phyloP scores from a whole-genome alignment of 805 yeast genomes.

The Candida pseudofarinosa region DNA sequence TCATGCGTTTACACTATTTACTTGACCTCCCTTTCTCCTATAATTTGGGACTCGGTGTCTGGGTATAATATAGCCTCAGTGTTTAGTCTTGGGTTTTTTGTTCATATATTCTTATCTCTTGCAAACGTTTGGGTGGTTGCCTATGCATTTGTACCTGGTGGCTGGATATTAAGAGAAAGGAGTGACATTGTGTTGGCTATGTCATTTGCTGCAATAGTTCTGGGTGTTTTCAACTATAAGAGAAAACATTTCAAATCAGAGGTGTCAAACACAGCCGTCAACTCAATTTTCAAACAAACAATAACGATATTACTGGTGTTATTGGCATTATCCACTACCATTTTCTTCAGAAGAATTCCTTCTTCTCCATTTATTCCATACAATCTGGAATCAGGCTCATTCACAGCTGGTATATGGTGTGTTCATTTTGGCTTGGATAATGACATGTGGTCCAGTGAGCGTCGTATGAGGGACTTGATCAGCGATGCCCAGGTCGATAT shows the following conservation, averaged over 20 bases:
- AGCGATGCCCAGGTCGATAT: constrained; percentile 86
- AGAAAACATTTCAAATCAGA: constrained; percentile 21
- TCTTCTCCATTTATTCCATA: constrained; percentile 61
- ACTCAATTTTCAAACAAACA: constrained; percentile 18
- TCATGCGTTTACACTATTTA: constrained; percentile 62
- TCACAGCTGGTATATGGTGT: constrained; percentile 98
- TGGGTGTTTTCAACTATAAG: constrained; percentile 46
- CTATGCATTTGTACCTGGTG: constrained; percentile 97
- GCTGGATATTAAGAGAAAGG: constrained; percentile 82
- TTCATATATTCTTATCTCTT: constrained; percentile 54
- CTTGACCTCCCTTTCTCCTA: constrained; percentile 56
- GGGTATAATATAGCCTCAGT: constrained; percentile 53
- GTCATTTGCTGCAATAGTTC: constrained; percentile 50
- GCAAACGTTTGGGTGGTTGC: constrained; percentile 97
- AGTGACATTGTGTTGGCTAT: constrained; percentile 66
- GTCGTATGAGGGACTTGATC: constrained; percentile 79
- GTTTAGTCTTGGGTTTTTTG: constrained; percentile 46
- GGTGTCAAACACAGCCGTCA: constrained; percentile 17
- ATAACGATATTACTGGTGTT: constrained; percentile 38
- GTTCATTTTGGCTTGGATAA: constrained; percentile 96
- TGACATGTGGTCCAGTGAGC: constrained; percentile 96
- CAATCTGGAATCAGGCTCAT: constrained; percentile 50
- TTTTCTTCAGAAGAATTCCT: constrained; percentile 54
- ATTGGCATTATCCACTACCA: constrained; percentile 49
- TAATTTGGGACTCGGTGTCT: constrained; percentile 54